These are phyloP conservation scores for Kalmusia sp. DNA, from an alignment of 2,329 filamentous ascomycete genomes.

Conservation along the genomic window DNA sequence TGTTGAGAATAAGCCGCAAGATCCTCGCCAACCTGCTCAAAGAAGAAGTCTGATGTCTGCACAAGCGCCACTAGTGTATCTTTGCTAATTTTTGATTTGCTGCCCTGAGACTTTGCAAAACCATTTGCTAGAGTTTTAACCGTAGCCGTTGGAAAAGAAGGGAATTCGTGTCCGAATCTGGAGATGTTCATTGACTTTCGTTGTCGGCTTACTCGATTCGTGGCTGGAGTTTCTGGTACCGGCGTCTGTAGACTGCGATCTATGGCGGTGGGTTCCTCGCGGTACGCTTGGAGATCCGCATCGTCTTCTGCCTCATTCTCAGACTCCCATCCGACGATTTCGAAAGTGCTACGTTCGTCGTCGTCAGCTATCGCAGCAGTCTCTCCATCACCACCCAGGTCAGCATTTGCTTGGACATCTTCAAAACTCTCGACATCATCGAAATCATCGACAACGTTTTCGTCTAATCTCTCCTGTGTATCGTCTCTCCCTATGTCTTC, in stretches of 20 bases:
- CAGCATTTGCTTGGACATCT: conserved; percentile 29
- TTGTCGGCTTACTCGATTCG: conserved; percentile 34
- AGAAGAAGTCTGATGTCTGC: conserved; percentile 88
- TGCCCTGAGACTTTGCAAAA: conserved; percentile 72
- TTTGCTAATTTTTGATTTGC: conserved; percentile 73
- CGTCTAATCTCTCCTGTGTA: conserved; percentile 8
- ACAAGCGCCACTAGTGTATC: conserved; percentile 78
- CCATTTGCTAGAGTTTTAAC: conserved; percentile 76
- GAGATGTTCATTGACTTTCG: conserved; percentile 67
- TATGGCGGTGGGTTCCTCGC: conserved; percentile 42
- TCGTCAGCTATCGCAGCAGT: conserved; percentile 38
- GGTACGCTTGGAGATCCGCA: conserved; percentile 39
- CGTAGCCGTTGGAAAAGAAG: conserved; percentile 73
- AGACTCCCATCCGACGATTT: conserved; percentile 41
- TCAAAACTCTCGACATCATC: conserved; percentile 34
- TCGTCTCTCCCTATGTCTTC: conserved; percentile 19
- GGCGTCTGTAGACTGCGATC: conserved; percentile 42
- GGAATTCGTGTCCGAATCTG: conserved; percentile 75
- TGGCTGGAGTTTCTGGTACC: conserved; percentile 27
- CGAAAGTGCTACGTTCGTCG: conserved; percentile 21
- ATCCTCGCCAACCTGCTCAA: conserved; percentile 85
- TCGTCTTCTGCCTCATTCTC: conserved; percentile 33
- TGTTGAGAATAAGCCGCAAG: conserved; percentile 81
- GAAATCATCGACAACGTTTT: conserved; percentile 2
- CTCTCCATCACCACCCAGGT: conserved; percentile 24